Conservation (phyloP, 805 yeast species). For the Suhomyces sp. region DNA sequence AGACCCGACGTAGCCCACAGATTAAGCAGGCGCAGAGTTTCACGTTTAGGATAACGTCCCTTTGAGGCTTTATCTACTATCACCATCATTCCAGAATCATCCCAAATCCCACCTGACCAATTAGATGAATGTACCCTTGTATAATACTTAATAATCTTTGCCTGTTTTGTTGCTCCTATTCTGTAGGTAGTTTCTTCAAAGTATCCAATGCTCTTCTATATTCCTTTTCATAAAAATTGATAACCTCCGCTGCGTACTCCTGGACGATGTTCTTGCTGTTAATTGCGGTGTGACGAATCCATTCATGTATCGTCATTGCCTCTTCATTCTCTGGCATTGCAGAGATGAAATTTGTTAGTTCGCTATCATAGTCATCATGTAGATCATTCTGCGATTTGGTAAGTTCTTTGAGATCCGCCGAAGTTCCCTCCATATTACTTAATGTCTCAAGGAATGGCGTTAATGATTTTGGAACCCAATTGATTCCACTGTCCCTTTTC, state of each 20-base stretch:
- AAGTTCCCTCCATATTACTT: slow-evolving; percentile 33
- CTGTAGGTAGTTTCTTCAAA: slow-evolving; percentile 36
- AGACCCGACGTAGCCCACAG: too few relatives aligned
- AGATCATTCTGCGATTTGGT: slow-evolving; percentile 40
- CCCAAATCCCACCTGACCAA: too few relatives aligned
- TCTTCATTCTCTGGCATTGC: slow-evolving; percentile 71
- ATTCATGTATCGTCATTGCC: slow-evolving; percentile 66
- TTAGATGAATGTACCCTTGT: too few relatives aligned
- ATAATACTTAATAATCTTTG: too few relatives aligned
- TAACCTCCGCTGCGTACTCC: slow-evolving; percentile 47
- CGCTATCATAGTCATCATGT: slow-evolving; percentile 65
- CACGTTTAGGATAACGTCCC: too few relatives aligned
- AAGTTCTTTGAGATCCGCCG: slow-evolving; percentile 33
- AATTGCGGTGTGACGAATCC: slow-evolving; percentile 59
- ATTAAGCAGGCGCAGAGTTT: too few relatives aligned
- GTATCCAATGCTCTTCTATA: slow-evolving; percentile 49
- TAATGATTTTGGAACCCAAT: slow-evolving; percentile 14
- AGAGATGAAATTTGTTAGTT: slow-evolving; percentile 59
- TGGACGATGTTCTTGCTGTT: slow-evolving; percentile 51
- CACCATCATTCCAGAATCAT: too few relatives aligned
- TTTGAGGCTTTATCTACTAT: too few relatives aligned
- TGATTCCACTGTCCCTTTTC: not conserved
- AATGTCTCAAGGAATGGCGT: slow-evolving; percentile 15
- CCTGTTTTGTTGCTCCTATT: too few relatives aligned
- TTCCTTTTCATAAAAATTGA: slow-evolving; percentile 47